Conservation (phyloP, 495 filamentous ascomycete species). For the Lentithecium fluviatile region DNA sequence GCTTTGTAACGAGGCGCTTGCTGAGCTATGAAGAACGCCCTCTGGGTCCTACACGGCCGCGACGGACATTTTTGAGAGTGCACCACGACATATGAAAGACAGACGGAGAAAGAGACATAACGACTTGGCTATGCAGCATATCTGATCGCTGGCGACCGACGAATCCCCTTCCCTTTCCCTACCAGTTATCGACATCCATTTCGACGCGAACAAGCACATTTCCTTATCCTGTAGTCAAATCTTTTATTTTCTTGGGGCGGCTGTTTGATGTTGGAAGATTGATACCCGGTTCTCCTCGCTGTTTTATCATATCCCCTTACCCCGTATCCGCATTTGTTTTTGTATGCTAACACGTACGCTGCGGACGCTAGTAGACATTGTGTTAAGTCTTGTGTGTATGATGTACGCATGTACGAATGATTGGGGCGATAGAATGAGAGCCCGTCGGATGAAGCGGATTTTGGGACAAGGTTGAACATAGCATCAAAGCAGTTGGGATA, state of each 20-base stretch:
- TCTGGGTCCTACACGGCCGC: not conserved
- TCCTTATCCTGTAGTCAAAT: not conserved
- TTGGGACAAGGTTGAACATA: too few relatives aligned
- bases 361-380: too few relatives aligned
- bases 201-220: not conserved
- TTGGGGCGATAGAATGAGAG: too few relatives aligned
- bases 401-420: too few relatives aligned
- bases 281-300: conserved; percentile 4
- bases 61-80: not conserved
- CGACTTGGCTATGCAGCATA: not conserved
- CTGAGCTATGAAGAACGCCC: conserved; percentile 20
- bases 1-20: conserved; percentile 26
- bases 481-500: too few relatives aligned
- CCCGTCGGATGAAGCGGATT: too few relatives aligned
- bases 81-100: too few relatives aligned
- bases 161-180: not conserved
- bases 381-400: too few relatives aligned
- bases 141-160: conserved; percentile 14
- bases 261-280: too few relatives aligned
- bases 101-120: not conserved
- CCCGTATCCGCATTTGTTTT: too few relatives aligned
- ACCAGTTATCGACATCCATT: not conserved
- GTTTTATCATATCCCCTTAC: too few relatives aligned
- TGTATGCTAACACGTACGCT: too few relatives aligned
- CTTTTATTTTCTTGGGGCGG: not conserved